phyloP scores from a whole-genome alignment of 2,329 filamentous ascomycete species.

The Raffaelea ambrosiae region DNA sequence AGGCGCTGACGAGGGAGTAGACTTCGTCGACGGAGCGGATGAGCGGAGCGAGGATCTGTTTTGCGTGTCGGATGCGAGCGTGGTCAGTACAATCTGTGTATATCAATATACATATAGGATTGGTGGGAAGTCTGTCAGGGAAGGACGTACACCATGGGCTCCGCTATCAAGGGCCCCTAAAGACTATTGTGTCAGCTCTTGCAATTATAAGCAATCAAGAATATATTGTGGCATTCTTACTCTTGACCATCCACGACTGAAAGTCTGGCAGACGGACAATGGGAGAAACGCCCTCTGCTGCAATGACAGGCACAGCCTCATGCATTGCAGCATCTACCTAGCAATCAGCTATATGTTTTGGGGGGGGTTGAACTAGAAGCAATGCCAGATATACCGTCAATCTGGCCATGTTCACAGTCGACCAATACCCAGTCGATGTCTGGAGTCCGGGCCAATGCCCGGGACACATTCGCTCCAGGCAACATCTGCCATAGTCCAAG shows the following conservation, averaged over 20 bases:
- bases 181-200: background rate
- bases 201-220: conserved; percentile 13
- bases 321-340: conserved; percentile 45
- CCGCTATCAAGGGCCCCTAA: conserved; percentile 48
- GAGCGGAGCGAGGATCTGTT: conserved; percentile 41
- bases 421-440: conserved; percentile 61
- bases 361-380: background rate
- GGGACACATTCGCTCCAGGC: conserved; percentile 50
- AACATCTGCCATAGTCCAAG: conserved; percentile 58
- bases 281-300: conserved; percentile 44
- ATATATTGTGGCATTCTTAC: conserved; percentile 25
- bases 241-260: conserved; percentile 48
- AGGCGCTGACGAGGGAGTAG: conserved; percentile 36
- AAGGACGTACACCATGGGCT: conserved; percentile 41
- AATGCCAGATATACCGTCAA: conserved; percentile 31
- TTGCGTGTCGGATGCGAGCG: background rate
- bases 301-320: conserved; percentile 48
- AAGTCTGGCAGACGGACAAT: conserved; percentile 50
- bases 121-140: too few relatives aligned
- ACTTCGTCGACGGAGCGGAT: conserved; percentile 46
- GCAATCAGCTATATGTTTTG: too few relatives aligned
- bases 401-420: conserved; percentile 49
- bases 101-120: too few relatives aligned
- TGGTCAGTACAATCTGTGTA: background rate
- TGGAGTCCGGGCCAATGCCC: conserved; percentile 48